Base-by-base conservation (phyloP, 129 eudicot species). In the Flaveria trinervia region DNA sequence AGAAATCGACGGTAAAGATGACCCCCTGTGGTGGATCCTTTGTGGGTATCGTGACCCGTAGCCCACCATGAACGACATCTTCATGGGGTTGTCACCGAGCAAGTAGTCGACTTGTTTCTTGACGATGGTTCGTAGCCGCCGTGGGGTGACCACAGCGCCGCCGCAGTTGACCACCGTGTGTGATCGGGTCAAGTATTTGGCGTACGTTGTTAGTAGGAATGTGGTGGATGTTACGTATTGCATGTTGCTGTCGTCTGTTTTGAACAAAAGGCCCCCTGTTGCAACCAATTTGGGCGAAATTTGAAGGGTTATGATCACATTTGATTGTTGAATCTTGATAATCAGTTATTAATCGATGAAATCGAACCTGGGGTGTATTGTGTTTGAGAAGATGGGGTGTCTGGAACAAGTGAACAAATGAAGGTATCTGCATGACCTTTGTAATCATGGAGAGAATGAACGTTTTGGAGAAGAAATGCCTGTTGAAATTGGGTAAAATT, bases 381-480 rank as follows among this genome's bases (percentile, higher is more conserved):
- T 57, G 96, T 85, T 66, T 85, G 79, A 74, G 92, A 84, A 72
- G 9, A 86, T 14, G 83, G 73, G 49, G 88, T 77, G 23, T 96
- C 97, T 7, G 96, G 99, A 51, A 95, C 73, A 41, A 95, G 94
- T 51, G 97, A 88, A 78, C 99, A 95, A 10, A 95, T 95, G 89
- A 70, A 95, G 83, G 82, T 86, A 82, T 95, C 99, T 45, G 99
- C 97, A 77, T 88, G 97, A 61, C 88, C 84, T 85, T 95, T 95
- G 92, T 91, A 95, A 64, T 86, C 97, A 72, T 91, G 97, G 59
- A 95, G 90, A 45, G 92, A 57, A 76, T 87, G 92, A 57, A 91
- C 84, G 79, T 87, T 95, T 77, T 91, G 94, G 17, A 94, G 88
- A n/a, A 94, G 90, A 78, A 91, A 94, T 72, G 97, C 86, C 99